These are phyloP conservation scores for Leccinum griseonigrum DNA, from an alignment of 1,284 basidiomycete species.

Conservation along the genomic window DNA sequence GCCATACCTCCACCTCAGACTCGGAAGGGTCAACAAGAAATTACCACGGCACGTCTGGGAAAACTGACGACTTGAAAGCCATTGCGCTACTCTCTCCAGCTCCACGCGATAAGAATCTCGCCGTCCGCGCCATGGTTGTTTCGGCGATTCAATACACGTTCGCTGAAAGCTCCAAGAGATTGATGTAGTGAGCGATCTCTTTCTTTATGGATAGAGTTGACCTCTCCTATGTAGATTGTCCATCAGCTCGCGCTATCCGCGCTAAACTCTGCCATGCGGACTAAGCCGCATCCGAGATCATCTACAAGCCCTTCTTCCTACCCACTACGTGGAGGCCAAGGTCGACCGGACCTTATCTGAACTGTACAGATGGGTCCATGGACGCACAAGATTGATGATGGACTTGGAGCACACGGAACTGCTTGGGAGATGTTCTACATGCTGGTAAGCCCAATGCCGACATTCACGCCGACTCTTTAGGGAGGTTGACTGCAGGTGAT, in stretches of 20 bases:
- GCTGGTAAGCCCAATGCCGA: constrained; percentile 49
- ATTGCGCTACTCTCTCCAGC: constrained; percentile 82
- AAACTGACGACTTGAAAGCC: constrained; percentile 93
- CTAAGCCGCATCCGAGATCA: constrained; percentile 90
- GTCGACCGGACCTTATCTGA: constrained; percentile 82
- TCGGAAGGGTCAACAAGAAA: constrained; percentile 90
- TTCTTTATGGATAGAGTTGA: constrained; percentile 6
- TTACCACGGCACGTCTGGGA: constrained; percentile 94
- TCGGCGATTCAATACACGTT: constrained; percentile 96
- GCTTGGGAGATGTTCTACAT: constrained; percentile 99
- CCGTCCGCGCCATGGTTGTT: constrained; percentile 86
- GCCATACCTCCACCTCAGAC: constrained; percentile 72
- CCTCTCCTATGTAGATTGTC: constrained; percentile 60
- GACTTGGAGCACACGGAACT: constrained; percentile 90
- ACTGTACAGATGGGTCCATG: constrained; percentile 98
- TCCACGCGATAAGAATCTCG: constrained; percentile 69
- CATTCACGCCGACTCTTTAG: constrained; percentile 26
- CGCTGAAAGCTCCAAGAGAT: constrained; percentile 80
- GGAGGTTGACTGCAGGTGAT: constrained; percentile 59
- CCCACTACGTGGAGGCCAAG: constrained; percentile 82
- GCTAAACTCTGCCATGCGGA: constrained; percentile 91
- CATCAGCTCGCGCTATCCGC: constrained; percentile 84
- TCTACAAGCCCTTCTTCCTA: constrained; percentile 72
- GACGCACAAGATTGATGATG: constrained; percentile 93
- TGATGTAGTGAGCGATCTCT: constrained; percentile 64